A percentile compares a stretch with the other conserved stretches of the same genome.
Evolutionary conservation across 2,329 filamentous ascomycete genomes (phyloP).

Genomic region (Monilinia polystroma): DNA sequence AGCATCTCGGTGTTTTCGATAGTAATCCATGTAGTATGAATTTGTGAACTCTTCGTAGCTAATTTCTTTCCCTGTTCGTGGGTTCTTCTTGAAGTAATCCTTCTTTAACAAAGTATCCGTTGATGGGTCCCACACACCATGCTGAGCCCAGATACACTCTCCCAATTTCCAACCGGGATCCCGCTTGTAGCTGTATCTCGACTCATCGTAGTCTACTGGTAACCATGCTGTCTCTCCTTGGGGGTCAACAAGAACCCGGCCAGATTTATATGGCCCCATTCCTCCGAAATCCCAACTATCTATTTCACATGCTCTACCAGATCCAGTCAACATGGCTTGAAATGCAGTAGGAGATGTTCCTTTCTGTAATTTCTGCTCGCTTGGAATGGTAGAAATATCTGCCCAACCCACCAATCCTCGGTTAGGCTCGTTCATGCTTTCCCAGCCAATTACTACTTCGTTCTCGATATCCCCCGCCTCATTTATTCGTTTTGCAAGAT

Average conservation of each 20-base stretch:
- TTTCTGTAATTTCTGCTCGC: conserved; percentile 87
- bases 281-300: conserved; percentile 92
- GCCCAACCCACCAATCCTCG: conserved; percentile 80
- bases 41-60: conserved; percentile 88
- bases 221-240: conserved; percentile 85
- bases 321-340: conserved; percentile 90
- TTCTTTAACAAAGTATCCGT: conserved; percentile 76
- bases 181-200: conserved; percentile 84
- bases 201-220: conserved; percentile 77
- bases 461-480: conserved; percentile 88
- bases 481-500: conserved; percentile 80
- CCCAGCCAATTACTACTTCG: conserved; percentile 89
- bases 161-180: conserved; percentile 87
- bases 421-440: conserved; percentile 94
- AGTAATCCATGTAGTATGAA: conserved; percentile 86
- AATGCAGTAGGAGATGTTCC: conserved; percentile 91
- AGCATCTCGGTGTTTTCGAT: conserved; percentile 70
- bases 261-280: conserved; percentile 88
- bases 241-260: conserved; percentile 79
- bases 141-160: conserved; percentile 95
- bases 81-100: conserved; percentile 83
- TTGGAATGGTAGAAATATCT: conserved; percentile 78
- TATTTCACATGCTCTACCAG: conserved; percentile 84
- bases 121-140: conserved; percentile 87
- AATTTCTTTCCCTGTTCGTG: conserved; percentile 68